These are phyloP conservation scores for Rhizopus sp. DNA, from an alignment of 371 early-diverging fungal genomes.

Conservation along the genomic window DNA sequence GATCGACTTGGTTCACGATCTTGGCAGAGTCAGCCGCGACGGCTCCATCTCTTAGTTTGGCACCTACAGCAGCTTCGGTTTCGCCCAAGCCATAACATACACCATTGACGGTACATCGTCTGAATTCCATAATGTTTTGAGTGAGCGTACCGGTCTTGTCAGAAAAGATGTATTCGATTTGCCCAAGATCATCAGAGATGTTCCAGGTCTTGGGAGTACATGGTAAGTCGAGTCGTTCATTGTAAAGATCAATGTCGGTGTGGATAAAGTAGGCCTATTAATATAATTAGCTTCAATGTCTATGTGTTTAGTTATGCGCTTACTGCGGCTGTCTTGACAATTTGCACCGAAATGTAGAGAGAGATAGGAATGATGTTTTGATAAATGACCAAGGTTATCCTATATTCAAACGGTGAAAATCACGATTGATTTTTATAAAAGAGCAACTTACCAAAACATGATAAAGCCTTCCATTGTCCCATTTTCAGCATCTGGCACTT, in stretches of 20 bases:
- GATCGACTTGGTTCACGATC: conserved; percentile 22
- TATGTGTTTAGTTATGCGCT: conserved; percentile 5
- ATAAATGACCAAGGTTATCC: conserved; percentile 51
- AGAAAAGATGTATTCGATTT: conserved; percentile 93
- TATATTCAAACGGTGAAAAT: conserved; percentile 3
- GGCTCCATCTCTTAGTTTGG: conserved; percentile 35
- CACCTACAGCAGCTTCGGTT: conserved; percentile 47
- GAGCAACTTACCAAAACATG: conserved; percentile 45
- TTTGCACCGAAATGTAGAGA: conserved; percentile 94
- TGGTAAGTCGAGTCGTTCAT: conserved; percentile 73
- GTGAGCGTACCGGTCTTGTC: conserved; percentile 92
- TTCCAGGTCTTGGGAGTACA: conserved; percentile 91
- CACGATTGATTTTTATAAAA: not conserved
- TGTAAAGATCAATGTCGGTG: conserved; percentile 87
- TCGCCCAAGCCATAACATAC: conserved; percentile 73
- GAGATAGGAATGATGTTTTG: conserved; percentile 85
- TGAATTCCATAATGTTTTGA: conserved; percentile 80
- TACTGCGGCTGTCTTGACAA: conserved; percentile 77
- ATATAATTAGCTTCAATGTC: conserved; percentile 28
- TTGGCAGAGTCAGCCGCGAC: conserved; percentile 22
- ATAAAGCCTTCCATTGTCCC: conserved; percentile 52
- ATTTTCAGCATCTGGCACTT: conserved; percentile 42
- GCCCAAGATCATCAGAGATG: conserved; percentile 81
- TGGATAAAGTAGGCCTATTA: conserved; percentile 77
- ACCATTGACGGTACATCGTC: conserved; percentile 86